Evolutionary conservation across 2,329 filamentous ascomycete genomes (phyloP).

Genomic region (Moelleriella libera): DNA sequence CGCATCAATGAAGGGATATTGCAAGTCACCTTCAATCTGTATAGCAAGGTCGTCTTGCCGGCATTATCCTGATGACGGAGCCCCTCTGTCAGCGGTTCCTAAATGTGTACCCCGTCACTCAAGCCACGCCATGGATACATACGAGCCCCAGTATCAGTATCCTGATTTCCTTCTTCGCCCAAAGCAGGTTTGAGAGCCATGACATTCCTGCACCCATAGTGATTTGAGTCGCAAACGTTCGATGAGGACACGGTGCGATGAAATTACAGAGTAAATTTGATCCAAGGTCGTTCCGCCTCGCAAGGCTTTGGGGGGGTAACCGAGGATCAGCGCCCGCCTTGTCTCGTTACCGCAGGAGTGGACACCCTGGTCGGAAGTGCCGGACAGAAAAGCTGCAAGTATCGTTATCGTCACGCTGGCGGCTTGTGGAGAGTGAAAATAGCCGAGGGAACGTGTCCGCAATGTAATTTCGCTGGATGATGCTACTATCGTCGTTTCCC

Average conservation of each 20-base stretch:
- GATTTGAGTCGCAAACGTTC: constrained; percentile 6
- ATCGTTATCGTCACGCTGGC: too few relatives aligned
- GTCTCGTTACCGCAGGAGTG: not conserved
- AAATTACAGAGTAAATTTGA: too few relatives aligned
- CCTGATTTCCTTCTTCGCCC: constrained; percentile 93
- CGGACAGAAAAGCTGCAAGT: not conserved
- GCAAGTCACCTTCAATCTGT: constrained; percentile 69
- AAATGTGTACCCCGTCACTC: not conserved
- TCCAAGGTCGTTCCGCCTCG: not conserved
- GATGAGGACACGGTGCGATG: not conserved
- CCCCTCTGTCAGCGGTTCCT: constrained; percentile 6
- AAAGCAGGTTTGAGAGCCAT: constrained; percentile 61
- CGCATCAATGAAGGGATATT: not conserved
- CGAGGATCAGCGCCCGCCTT: constrained; percentile 1
- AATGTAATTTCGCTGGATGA: too few relatives aligned
- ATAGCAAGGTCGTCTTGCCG: constrained; percentile 92
- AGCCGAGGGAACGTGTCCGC: too few relatives aligned
- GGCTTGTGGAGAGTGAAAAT: too few relatives aligned
- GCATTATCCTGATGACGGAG: constrained; percentile 65
- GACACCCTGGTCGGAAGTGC: not conserved
- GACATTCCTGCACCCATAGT: constrained; percentile 52
- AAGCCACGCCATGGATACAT: constrained; percentile 20
- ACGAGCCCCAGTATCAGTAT: constrained; percentile 92
- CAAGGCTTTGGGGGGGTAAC: not conserved
- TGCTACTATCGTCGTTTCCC: too few relatives aligned